Conservation (phyloP, 768 basidiomycete species). For the Tricholoma sp. region DNA sequence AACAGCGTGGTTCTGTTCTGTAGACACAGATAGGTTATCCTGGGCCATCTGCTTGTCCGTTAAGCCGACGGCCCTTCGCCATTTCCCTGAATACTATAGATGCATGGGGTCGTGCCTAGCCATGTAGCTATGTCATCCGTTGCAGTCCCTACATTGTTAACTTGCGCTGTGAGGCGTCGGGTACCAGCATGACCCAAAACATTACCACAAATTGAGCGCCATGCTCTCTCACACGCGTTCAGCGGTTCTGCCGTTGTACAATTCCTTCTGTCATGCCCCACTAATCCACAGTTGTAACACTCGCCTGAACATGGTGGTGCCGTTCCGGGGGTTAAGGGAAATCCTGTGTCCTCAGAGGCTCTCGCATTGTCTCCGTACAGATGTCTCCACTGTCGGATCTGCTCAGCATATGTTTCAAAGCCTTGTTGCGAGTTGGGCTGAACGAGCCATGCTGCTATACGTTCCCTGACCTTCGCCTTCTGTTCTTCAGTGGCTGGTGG, state of each 20-base stretch:
- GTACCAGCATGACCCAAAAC: not conserved
- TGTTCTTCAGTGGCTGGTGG: not conserved
- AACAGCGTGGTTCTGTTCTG: not conserved
- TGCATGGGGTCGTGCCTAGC: not conserved
- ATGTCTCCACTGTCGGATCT: not conserved
- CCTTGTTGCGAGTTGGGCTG: not conserved
- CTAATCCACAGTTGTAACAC: not conserved
- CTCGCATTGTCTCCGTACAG: not conserved
- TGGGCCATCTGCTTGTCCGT: slow-evolving; percentile 1
- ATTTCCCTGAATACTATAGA: slow-evolving; percentile 4
- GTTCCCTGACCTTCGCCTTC: not conserved
- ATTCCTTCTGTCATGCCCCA: not conserved
- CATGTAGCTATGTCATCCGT: not conserved
- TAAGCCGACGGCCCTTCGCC: slow-evolving; percentile 6
- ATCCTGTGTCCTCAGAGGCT: not conserved
- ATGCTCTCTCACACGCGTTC: not conserved
- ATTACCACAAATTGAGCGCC: not conserved
- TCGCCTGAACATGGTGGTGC: not conserved
- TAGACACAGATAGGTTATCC: not conserved
- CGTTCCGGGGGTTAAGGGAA: not conserved
- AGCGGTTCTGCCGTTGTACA: not conserved
- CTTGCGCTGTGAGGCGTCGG: not conserved
- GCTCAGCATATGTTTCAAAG: not conserved
- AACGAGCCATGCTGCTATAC: not conserved
- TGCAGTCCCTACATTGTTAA: not conserved